Base-by-base conservation (phyloP, 1,284 basidiomycete genomes). In the Malassezia sp. region DNA sequence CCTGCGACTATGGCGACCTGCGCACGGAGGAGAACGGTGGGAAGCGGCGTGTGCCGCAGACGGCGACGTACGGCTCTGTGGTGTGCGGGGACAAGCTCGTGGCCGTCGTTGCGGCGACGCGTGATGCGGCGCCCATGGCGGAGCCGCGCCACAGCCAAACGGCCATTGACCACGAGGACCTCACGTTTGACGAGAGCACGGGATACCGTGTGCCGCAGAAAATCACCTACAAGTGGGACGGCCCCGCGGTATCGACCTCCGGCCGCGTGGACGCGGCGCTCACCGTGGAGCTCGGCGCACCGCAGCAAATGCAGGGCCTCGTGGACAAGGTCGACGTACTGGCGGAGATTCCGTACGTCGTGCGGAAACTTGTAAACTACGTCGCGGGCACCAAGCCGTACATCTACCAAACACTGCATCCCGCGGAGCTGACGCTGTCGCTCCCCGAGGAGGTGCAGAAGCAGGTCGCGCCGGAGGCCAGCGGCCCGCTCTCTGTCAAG, bases 291-390 rank as follows among this genome's bases (percentile, higher is more conserved):
- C 53, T 70, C 26, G 64, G 66, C 36, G 58, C 58, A 7, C 35
- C 45, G 2, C 38, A 46, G 34, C 49, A 56, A 23, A 58, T 45
- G 12, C 80, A 81, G 35, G 90, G 90, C 0, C 73, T 97, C 66
- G 79, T 97, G 36, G 89, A 96, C 73, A 96, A 96, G 75, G 87
- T 97, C 14, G 90, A 97, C 63, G 82, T 97, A 1, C 77, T 99
- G 14, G 88, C 84, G 4, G 90, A 97, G 75, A 89, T 99, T 60
- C 93, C 93, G 7, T 83, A 84, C 57, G 80, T 93, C 49, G 74
- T 91, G 61, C 85, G 86, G 74, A 80, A 85, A 67, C 79, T 88
- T 57, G 82, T 91, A 54, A 87, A 82, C 70, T 89, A 88, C 60
- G 85, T 87, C 24, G 83, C 87, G 28, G 84, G 86, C 24, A 85